phyloP scores from a whole-genome alignment of 2,329 filamentous ascomycete species.

The Beauveria sp. region DNA sequence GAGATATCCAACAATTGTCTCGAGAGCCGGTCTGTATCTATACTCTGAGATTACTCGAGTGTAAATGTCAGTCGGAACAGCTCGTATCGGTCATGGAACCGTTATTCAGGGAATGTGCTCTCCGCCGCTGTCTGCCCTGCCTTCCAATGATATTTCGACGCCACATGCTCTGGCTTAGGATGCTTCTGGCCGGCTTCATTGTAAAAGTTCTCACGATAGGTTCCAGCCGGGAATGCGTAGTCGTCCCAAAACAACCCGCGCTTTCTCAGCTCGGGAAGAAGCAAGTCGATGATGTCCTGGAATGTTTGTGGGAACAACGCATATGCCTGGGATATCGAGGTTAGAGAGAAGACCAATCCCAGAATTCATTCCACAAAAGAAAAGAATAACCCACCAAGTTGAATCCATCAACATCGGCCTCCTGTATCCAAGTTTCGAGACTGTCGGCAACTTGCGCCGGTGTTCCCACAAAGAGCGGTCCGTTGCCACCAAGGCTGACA shows the following conservation, averaged over 20 bases:
- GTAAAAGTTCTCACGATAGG: slow-evolving; percentile 20
- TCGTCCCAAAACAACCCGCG: slow-evolving; percentile 50
- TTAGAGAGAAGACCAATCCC: neutral
- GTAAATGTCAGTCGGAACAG: neutral
- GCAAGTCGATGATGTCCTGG: slow-evolving; percentile 55
- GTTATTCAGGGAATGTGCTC: neutral
- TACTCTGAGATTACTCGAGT: neutral
- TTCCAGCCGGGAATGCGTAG: slow-evolving; percentile 33
- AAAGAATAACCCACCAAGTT: slow-evolving; percentile 15
- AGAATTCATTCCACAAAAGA: neutral
- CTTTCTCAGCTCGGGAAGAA: slow-evolving; percentile 53
- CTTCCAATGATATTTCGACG: slow-evolving; percentile 31
- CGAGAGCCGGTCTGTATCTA: neutral
- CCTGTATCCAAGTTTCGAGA: slow-evolving; percentile 29
- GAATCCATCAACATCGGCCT: slow-evolving; percentile 56
- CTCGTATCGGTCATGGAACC: neutral
- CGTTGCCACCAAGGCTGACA: slow-evolving; percentile 24
- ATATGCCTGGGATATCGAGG: slow-evolving; percentile 13
- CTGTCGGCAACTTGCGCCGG: slow-evolving; percentile 23
- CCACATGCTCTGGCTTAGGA: slow-evolving; percentile 30
- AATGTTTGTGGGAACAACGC: slow-evolving; percentile 49
- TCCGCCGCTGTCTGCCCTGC: slow-evolving; percentile 12
- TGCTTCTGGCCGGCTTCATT: neutral
- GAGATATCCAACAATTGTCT: too few relatives aligned
- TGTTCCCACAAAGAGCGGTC: slow-evolving; percentile 23